Evolutionary conservation across 495 filamentous ascomycete species (phyloP), one percentile per base, ranked within the genome.

Genomic region (Penicillium chermesinum): DNA sequence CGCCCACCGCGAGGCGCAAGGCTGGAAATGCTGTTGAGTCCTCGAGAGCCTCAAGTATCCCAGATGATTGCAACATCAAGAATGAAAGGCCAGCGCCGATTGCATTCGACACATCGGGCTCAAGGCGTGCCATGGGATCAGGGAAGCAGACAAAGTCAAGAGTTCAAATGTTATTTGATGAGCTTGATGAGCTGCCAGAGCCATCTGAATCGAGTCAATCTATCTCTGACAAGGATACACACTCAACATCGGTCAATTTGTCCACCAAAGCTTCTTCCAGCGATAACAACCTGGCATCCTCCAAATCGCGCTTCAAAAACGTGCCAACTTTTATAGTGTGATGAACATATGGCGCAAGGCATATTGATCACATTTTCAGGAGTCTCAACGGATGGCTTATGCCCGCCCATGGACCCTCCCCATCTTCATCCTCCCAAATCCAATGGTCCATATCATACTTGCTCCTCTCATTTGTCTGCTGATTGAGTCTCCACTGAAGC

Each of bases 321-420:
- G 71, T 76, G 44, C 73, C 73, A 36, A 76, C 66, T 34, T 76
- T 76, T 59, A 43, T 76, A 38, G 48, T 72, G 19, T 76, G 62
- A 73, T 39, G 13, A 18, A 52, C 16, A 55, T 22, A 15, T 22
- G 13, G 19, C 16, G 50, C 18, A 15, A 17, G 13, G 19, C 21
- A 47, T 20, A 6, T 15, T 47, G 10, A 46, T 14, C 36, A 41
- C 15, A 35, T 48, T 30, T 10, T 30, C 25, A 30, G 25, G 25
- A 10, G 5, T 40, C n/a, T n/a, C n/a, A n/a, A n/a, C n/a, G n/a
- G n/a, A n/a, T n/a, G n/a, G n/a, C n/a, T n/a, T n/a, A n/a, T n/a
- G n/a, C n/a, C n/a, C n/a, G 13, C 1, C 17, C 18, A 18, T 1
- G 33, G 41, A 36, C 27, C 42, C 27, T 14, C 21, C 18, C 32